Evolutionary conservation across 164 flowering plant species (phyloP).

Genomic region (Dillenia turbinata): DNA sequence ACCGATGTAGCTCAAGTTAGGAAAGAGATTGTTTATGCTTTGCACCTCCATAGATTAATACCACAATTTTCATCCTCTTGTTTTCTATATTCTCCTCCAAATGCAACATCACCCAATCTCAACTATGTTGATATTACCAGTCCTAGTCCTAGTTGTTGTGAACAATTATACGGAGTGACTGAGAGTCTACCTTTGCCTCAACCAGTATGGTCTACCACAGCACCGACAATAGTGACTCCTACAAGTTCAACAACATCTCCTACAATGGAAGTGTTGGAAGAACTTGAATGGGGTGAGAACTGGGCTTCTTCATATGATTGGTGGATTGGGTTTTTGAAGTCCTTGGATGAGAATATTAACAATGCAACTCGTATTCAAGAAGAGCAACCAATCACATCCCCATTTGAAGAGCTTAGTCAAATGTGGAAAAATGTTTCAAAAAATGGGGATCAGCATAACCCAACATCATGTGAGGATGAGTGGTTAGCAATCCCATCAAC

Average conservation of each 20-base stretch:
- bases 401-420: not conserved
- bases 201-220: conserved; percentile 18
- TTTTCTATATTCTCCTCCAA: too few species aligned
- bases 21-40: conserved; percentile 14
- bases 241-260: not conserved
- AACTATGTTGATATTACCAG: not conserved
- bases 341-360: conserved; percentile 3
- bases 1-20: conserved; percentile 10
- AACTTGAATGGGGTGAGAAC: conserved; percentile 7
- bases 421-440: not conserved
- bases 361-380: not conserved
- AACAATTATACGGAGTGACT: conserved; percentile 4
- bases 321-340: conserved; percentile 12
- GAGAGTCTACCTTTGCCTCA: conserved; percentile 14
- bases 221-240: conserved; percentile 6
- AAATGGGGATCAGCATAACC: too few species aligned
- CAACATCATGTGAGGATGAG: too few species aligned
- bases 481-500: too few species aligned
- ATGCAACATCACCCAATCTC: too few species aligned
- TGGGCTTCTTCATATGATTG: conserved; percentile 10
- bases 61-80: not conserved
- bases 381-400: not conserved
- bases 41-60: conserved; percentile 14
- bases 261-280: not conserved
- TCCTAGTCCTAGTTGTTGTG: not conserved